Percentiles rank a stretch among this genome's conserved stretches.
phyloP scores from a whole-genome alignment of 306 rosid species.

The Clitoria ternatea region DNA sequence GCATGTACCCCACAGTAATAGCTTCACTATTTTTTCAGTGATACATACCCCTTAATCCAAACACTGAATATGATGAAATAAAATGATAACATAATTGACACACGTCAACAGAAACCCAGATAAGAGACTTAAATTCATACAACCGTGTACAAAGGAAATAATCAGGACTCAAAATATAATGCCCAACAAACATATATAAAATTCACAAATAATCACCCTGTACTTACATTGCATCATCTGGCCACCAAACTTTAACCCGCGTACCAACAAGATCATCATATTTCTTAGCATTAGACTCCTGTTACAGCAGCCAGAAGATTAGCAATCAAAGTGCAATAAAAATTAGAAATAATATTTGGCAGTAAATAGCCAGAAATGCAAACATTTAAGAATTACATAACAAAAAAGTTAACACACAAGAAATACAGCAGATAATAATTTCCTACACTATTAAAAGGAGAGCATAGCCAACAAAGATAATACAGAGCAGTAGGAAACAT shows the following conservation, averaged over 20 bases:
- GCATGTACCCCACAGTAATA: background rate
- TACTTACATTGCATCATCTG: constrained; percentile 64
- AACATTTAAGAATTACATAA: background rate
- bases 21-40: background rate
- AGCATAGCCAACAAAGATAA: background rate
- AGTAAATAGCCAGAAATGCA: background rate
- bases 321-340: background rate
- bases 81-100: background rate
- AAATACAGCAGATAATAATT: background rate
- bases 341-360: constrained; percentile 18
- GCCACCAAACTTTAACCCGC: constrained; percentile 88
- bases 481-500: background rate
- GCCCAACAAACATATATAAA: background rate
- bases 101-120: background rate
- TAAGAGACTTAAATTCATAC: background rate
- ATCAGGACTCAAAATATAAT: background rate
- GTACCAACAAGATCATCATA: constrained; percentile 58
- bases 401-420: background rate
- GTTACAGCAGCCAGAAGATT: constrained; percentile 28
- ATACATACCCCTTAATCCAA: no score
- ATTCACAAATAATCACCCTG: background rate
- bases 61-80: background rate
- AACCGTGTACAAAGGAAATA: constrained; percentile 1
- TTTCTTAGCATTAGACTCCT: constrained; percentile 48
- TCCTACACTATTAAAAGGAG: background rate